Evolutionary conservation across 2,329 filamentous ascomycete genomes (phyloP).

Genomic region (Alternaria tenuissima): DNA sequence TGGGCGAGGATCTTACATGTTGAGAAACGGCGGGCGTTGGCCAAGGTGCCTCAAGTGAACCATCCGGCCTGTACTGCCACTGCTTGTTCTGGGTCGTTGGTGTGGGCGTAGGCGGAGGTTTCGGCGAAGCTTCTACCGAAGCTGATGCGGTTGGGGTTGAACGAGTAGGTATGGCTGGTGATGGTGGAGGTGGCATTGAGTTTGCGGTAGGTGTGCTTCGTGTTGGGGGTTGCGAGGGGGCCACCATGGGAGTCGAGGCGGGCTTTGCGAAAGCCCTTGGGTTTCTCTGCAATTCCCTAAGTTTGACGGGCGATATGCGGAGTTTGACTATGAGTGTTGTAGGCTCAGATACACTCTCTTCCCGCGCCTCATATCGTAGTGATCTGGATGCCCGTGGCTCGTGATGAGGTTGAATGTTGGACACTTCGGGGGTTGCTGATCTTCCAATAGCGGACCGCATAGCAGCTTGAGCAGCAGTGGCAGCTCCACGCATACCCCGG

Average conservation of each 20-base stretch:
- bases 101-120: constrained; percentile 49
- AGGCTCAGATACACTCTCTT: constrained; percentile 77
- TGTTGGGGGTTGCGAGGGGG: constrained; percentile 57
- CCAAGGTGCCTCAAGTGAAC: constrained; percentile 70
- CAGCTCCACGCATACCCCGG: constrained; percentile 87
- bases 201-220: constrained; percentile 60
- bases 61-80: constrained; percentile 54
- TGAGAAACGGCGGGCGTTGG: constrained; percentile 67
- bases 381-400: constrained; percentile 75
- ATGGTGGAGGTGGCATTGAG: constrained; percentile 65
- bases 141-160: constrained; percentile 36
- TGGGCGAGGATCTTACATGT: constrained; percentile 63
- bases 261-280: constrained; percentile 54
- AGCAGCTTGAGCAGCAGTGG: constrained; percentile 83
- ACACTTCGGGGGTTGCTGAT: constrained; percentile 87
- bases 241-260: constrained; percentile 56
- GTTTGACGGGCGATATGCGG: constrained; percentile 74
- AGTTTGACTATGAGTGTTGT: constrained; percentile 73
- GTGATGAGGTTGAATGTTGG: constrained; percentile 63
- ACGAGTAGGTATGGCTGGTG: constrained; percentile 53
- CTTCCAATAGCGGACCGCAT: constrained; percentile 79
- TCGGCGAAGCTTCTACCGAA: constrained; percentile 42
- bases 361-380: constrained; percentile 70
- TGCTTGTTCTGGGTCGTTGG: constrained; percentile 43
- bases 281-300: constrained; percentile 71